Evolutionary conservation across 371 early-diverging fungal species (phyloP).

Genomic region (Scutellospora calospora): DNA sequence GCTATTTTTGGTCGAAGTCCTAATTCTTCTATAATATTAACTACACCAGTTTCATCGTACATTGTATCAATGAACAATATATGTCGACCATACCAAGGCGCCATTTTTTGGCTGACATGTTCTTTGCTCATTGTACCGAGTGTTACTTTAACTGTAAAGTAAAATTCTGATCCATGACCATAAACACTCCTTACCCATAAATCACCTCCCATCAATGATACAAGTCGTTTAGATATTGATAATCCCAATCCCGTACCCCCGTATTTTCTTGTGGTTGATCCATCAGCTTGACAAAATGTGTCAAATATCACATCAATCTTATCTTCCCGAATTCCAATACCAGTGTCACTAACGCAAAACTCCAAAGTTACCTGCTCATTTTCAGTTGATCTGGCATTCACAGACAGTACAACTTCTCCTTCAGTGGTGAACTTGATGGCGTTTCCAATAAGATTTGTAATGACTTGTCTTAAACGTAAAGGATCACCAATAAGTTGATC

Average conservation of each 20-base stretch:
- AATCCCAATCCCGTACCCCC: slow-evolving; percentile 90
- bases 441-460: slow-evolving; percentile 87
- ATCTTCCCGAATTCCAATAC: slow-evolving; percentile 86
- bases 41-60: slow-evolving; percentile 51
- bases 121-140: slow-evolving; percentile 52
- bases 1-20: slow-evolving; percentile 56
- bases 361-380: slow-evolving; percentile 61
- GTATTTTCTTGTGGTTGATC: slow-evolving; percentile 82
- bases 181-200: slow-evolving; percentile 77
- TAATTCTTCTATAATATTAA: slow-evolving; percentile 51
- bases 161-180: slow-evolving; percentile 78
- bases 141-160: slow-evolving; percentile 68
- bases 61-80: slow-evolving; percentile 61
- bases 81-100: slow-evolving; percentile 56
- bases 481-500: slow-evolving; percentile 82
- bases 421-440: slow-evolving; percentile 87
- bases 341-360: slow-evolving; percentile 82
- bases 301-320: slow-evolving; percentile 80
- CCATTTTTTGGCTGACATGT: slow-evolving; percentile 57
- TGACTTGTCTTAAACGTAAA: slow-evolving; percentile 76
- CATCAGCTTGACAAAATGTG: slow-evolving; percentile 85
- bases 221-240: slow-evolving; percentile 79
- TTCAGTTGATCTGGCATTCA: slow-evolving; percentile 51
- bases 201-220: slow-evolving; percentile 80
- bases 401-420: slow-evolving; percentile 69